Conservation (phyloP, 306 rosid species). For the cucumber (Cucumis sativus) region DNA sequence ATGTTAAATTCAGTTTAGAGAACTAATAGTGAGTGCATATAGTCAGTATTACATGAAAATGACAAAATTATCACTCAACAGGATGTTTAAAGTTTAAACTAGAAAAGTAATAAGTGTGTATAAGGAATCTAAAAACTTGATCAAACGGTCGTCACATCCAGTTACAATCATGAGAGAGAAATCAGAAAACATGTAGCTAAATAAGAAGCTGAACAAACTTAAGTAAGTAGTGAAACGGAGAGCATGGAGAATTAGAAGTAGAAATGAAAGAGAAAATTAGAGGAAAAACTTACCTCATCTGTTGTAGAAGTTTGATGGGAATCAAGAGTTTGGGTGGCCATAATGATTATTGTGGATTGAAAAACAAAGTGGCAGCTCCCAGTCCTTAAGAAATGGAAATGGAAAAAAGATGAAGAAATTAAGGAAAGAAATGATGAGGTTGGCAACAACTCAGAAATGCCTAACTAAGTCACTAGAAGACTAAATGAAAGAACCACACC, state of each 20-base stretch:
- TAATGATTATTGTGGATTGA: slow-evolving; percentile 12
- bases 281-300: slow-evolving; percentile 8
- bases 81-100: not conserved
- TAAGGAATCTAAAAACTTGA: not conserved
- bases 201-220: not conserved
- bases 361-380: not conserved
- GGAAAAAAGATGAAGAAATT: slow-evolving; percentile 1
- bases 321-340: slow-evolving; percentile 13
- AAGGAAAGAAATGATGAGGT: slow-evolving; percentile 8
- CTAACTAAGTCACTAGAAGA: not conserved
- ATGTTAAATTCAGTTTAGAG: not conserved
- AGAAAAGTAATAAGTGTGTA: not conserved
- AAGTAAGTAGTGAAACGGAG: not conserved
- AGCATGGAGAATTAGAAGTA: not conserved
- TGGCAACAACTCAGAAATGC: slow-evolving; percentile 8
- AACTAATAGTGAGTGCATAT: not conserved
- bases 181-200: not conserved
- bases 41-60: not conserved
- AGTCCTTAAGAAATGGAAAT: not conserved
- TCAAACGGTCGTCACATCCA: not conserved
- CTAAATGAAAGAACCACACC: not conserved
- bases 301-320: slow-evolving; percentile 7
- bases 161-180: not conserved
- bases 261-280: not conserved
- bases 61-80: not conserved